Base-by-base conservation (phyloP, 495 filamentous ascomycete genomes). In the Hypoxylon trugodes region DNA sequence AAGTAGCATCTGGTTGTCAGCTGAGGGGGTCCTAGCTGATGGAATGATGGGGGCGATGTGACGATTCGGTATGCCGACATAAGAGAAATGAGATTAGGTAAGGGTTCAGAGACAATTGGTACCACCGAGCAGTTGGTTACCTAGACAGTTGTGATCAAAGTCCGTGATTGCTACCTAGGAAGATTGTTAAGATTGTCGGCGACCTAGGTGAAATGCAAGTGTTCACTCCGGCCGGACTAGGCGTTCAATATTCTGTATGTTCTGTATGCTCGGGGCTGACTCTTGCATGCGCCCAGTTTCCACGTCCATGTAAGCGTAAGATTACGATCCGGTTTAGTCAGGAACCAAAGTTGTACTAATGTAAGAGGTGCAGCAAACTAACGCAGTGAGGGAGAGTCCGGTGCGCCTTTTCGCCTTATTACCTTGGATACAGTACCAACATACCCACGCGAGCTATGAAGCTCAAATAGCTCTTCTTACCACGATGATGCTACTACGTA, bases 261-360 rank as follows among this genome's bases (percentile, higher is more conserved):
- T n/a, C 24, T 49, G 18, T 47, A 42, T 30, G 21, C 36, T 65
- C 26, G 49, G 46, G 48, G 48, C 41, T 51, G 41, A 49, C 7
- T 15, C n/a, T 42, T 51, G 59, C 43, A 48, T 48, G 43, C 49
- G 55, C 42, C n/a, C 54, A 65, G 51, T 45, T 40, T 41, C 35
- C 47, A 66, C 16, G 38, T 46, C 50, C 48, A 37, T 48, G 63
- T 61, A 56, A 58, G 63, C 63, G 57, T 61, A 48, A 66, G 45
- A 66, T 61, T 66, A 19, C 57, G 51, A 66, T 57, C 22, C 37
- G 63, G 57, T 22, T 40, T 66, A 66, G 63, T 61, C 63, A 66
- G 63, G 63, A 66, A 66, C 63, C 16, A 42, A 47, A 50, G 37
- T 37, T 24, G 46, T 61, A 36, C 63, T 66, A 66, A 66, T 52